These are phyloP conservation scores for Scheffersomyces segobiensis DNA, from an alignment of 1,139 yeast species.

Conservation along the genomic window DNA sequence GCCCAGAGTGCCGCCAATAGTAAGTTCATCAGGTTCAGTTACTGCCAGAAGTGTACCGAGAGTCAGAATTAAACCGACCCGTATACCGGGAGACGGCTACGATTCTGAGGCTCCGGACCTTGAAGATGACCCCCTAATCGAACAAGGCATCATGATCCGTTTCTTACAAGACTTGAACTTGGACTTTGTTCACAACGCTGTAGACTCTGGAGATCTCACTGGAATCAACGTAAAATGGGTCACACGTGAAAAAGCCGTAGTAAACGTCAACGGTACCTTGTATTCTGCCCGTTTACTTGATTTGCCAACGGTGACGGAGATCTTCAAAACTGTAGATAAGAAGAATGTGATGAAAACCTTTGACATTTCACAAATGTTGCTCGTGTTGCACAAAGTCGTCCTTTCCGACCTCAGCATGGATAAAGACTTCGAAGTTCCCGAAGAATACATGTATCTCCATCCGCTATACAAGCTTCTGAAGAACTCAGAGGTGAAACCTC, in stretches of 20 bases:
- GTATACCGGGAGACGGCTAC: constrained; percentile 92
- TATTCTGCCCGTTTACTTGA: constrained; percentile 89
- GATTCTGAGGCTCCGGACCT: constrained; percentile 96
- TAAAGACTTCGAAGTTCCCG: constrained; percentile 42
- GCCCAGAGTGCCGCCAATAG: not conserved
- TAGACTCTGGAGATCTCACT: constrained; percentile 77
- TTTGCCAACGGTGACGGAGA: constrained; percentile 85
- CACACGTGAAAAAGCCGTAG: constrained; percentile 76
- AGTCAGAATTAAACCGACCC: constrained; percentile 76
- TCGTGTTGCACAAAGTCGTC: constrained; percentile 67
- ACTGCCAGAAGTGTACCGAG: constrained; percentile 38
- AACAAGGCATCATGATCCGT: constrained; percentile 80
- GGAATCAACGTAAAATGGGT: constrained; percentile 79
- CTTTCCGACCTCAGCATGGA: constrained; percentile 41
- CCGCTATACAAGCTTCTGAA: constrained; percentile 46
- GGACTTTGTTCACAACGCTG: constrained; percentile 76
- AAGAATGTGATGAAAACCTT: constrained; percentile 86
- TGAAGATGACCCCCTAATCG: constrained; percentile 91
- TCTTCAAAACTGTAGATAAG: constrained; percentile 85
- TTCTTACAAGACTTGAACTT: constrained; percentile 78
- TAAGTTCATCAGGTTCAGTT: not conserved
- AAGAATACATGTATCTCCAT: constrained; percentile 41
- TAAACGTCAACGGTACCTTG: constrained; percentile 50
- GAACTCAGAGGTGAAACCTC: constrained; percentile 40
- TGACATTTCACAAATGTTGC: constrained; percentile 82